These are phyloP conservation scores for Dactylorhiza incarnata DNA, from an alignment of 106 monocot genomes.

Conservation along the genomic window DNA sequence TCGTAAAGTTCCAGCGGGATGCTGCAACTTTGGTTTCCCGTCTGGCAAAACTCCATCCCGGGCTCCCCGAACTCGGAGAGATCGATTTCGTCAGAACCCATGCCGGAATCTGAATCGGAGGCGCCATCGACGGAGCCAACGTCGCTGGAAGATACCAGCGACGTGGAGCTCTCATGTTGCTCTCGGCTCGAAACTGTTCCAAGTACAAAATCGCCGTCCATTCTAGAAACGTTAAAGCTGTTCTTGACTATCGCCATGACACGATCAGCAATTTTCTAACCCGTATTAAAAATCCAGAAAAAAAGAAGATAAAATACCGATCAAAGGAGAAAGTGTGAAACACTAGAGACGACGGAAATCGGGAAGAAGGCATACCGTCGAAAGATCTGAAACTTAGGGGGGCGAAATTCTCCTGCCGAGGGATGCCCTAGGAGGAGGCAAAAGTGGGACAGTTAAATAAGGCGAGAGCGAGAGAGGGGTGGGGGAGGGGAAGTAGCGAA, in stretches of 20 bases:
- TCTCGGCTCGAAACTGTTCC: conserved; percentile 25
- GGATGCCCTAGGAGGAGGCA: conserved; percentile 16
- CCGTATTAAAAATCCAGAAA: background rate
- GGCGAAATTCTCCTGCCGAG: no score
- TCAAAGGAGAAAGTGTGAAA: conserved; percentile 1
- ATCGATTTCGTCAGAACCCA: conserved; percentile 72
- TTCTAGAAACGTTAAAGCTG: conserved; percentile 24
- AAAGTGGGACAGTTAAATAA: background rate
- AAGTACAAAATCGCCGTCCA: conserved; percentile 24
- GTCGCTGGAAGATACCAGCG: background rate
- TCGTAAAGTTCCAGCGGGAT: conserved; percentile 27
- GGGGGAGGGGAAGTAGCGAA: no score
- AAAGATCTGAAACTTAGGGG: background rate
- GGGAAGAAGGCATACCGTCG: background rate
- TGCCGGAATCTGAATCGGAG: conserved; percentile 41
- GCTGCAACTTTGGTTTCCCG: conserved; percentile 51
- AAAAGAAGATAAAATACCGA: background rate
- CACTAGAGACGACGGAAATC: conserved; percentile 3
- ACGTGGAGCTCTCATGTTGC: conserved; percentile 16
- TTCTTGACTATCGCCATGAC: conserved; percentile 52
- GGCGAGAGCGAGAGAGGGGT: no score
- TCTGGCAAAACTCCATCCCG: conserved; percentile 59
- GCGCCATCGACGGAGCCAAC: conserved; percentile 1
- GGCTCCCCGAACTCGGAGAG: conserved; percentile 48
- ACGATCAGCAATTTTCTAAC: background rate